Conservation (phyloP, 106 monocot species). For the Posidonia australis region DNA sequence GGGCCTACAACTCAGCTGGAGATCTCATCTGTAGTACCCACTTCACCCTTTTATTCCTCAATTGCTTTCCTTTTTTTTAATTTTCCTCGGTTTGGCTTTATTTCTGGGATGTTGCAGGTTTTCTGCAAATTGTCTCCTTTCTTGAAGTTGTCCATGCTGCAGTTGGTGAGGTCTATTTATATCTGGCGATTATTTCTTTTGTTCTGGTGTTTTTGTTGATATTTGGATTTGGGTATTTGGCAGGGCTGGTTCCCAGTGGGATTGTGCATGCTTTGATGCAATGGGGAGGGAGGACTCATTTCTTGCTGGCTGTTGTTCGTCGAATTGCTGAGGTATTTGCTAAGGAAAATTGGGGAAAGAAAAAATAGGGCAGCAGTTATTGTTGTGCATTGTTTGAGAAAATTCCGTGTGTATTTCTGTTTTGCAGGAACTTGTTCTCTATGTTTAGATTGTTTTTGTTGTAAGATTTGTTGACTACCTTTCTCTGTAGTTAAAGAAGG, state of each 20-base stretch:
- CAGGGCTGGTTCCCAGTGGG: conserved; percentile 70
- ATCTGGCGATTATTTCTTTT: not conserved
- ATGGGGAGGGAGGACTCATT: conserved; percentile 92
- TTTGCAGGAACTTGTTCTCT: too few relatives aligned
- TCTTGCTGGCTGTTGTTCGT: conserved; percentile 75
- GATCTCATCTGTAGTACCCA: conserved; percentile 56
- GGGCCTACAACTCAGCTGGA: conserved; percentile 55
- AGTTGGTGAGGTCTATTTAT: conserved; percentile 25
- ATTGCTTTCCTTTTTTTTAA: not conserved
- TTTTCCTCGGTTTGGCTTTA: conserved; percentile 1
- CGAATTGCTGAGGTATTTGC: conserved; percentile 47
- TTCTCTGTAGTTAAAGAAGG: not conserved
- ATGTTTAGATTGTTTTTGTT: too few relatives aligned
- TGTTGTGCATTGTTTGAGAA: too few relatives aligned
- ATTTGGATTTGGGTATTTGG: not conserved
- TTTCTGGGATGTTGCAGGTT: conserved; percentile 21
- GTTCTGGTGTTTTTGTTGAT: not conserved
- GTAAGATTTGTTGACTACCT: too few relatives aligned
- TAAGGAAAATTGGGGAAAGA: not conserved
- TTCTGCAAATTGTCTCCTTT: conserved; percentile 43
- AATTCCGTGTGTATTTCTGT: too few relatives aligned
- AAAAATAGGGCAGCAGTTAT: not conserved
- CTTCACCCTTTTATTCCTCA: not conserved
- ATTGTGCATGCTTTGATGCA: conserved; percentile 54
- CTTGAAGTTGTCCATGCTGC: conserved; percentile 71